Conservation (phyloP, 176 grass and related monocot species). For the Metroxylon sagu region DNA sequence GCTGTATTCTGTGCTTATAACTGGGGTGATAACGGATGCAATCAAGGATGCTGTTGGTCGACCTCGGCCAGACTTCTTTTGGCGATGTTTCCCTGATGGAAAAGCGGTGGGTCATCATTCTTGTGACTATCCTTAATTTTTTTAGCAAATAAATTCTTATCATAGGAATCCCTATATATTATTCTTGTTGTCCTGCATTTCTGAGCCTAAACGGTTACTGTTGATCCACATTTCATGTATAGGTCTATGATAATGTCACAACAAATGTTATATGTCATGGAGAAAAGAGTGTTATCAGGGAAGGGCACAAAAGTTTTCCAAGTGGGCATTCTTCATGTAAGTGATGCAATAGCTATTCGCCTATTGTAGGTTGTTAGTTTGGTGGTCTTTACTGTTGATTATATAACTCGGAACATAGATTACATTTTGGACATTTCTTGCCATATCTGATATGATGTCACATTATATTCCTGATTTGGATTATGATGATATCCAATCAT, state of each 20-base stretch:
- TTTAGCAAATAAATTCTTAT: slow-evolving; percentile 2
- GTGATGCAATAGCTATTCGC: neutral
- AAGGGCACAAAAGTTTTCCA: slow-evolving; percentile 95
- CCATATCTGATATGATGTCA: too few species aligned
- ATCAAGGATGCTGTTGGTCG: slow-evolving; percentile 94
- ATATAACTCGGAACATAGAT: neutral
- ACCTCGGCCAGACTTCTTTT: slow-evolving; percentile 94
- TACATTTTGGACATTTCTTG: too few species aligned
- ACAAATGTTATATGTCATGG: slow-evolving; percentile 78
- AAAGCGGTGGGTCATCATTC: slow-evolving; percentile 41
- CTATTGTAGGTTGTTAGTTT: too few species aligned
- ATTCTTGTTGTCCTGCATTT: neutral
- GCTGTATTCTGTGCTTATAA: slow-evolving; percentile 90
- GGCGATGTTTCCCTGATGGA: slow-evolving; percentile 98
- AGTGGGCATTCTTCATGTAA: slow-evolving; percentile 86
- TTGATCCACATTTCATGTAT: slow-evolving; percentile 4
- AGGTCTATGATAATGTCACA: slow-evolving; percentile 79
- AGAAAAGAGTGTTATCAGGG: slow-evolving; percentile 65
- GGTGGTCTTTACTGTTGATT: neutral
- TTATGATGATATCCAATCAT: too few species aligned
- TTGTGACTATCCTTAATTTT: neutral
- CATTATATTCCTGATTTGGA: too few species aligned
- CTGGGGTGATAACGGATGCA: slow-evolving; percentile 86
- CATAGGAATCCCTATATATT: neutral
- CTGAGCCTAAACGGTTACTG: neutral